Percentiles rank a stretch among this genome's conserved stretches.
Evolutionary conservation across 2,329 filamentous ascomycete genomes (phyloP).

Genomic region (Cladosporium sp.): DNA sequence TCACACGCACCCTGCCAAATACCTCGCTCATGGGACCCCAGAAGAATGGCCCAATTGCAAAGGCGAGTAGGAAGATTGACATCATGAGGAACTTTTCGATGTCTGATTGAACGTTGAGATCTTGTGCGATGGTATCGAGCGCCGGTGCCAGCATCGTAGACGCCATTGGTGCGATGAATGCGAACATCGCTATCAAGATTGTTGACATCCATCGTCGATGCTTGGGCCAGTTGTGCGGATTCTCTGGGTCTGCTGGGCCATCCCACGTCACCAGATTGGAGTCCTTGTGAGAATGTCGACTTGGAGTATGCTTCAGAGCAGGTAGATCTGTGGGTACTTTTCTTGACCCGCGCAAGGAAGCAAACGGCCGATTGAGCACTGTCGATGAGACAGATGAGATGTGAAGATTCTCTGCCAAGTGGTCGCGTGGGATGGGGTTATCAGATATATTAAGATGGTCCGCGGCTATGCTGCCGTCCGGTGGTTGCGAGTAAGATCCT

Average conservation of each 20-base stretch:
- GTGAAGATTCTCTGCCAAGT: too few relatives aligned
- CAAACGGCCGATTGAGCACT: too few relatives aligned
- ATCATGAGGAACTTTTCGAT: constrained; percentile 27
- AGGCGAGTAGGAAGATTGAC: constrained; percentile 31
- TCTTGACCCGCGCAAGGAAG: neutral
- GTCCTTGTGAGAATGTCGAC: constrained; percentile 8
- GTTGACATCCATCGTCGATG: constrained; percentile 40
- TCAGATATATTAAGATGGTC: too few relatives aligned
- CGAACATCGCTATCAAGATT: constrained; percentile 34
- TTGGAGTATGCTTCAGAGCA: neutral
- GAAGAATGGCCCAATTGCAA: constrained; percentile 29
- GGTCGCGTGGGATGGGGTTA: too few relatives aligned
- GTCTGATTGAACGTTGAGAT: constrained; percentile 22
- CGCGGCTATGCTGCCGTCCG: too few relatives aligned
- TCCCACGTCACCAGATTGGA: constrained; percentile 41
- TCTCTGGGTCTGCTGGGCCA: constrained; percentile 36
- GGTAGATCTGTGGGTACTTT: neutral
- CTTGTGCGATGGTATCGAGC: constrained; percentile 22
- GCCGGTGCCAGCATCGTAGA: constrained; percentile 33
- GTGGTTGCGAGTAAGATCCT: neutral
- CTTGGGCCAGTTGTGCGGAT: constrained; percentile 41
- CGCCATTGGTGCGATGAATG: constrained; percentile 31
- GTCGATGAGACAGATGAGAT: too few relatives aligned
- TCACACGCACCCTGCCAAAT: constrained; percentile 27
- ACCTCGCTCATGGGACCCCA: constrained; percentile 28